Conservation (phyloP, 768 basidiomycete genomes). For the Russula earlei region DNA sequence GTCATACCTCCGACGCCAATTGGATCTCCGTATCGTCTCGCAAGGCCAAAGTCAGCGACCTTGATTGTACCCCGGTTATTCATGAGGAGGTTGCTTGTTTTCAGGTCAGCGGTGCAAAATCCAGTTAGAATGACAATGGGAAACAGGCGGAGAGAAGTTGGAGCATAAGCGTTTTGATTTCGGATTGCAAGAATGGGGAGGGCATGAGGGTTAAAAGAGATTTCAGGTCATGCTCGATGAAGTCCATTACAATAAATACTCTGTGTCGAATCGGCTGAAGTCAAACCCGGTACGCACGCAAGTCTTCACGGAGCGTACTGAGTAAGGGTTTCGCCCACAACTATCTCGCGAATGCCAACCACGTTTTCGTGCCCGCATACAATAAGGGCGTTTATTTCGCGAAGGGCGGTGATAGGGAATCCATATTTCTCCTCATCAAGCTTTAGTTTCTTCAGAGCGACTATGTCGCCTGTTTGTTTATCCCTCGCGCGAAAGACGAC, state of each 20-base stretch:
- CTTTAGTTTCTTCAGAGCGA: constrained; percentile 96
- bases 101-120: constrained; percentile 95
- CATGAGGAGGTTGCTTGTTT: constrained; percentile 97
- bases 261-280: constrained; percentile 33
- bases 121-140: constrained; percentile 93
- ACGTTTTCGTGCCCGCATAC: constrained; percentile 91
- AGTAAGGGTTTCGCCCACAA: constrained; percentile 96
- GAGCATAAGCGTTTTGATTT: constrained; percentile 93
- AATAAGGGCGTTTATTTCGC: constrained; percentile 97
- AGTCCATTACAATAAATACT: constrained; percentile 99
- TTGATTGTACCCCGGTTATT: constrained; percentile 98
- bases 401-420: constrained; percentile 92
- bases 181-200: constrained; percentile 90
- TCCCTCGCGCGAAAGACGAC: constrained; percentile 95
- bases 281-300: background rate
- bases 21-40: constrained; percentile 92
- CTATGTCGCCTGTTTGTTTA: constrained; percentile 90
- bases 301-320: constrained; percentile 58
- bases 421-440: constrained; percentile 98
- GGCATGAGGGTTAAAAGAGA: constrained; percentile 93
- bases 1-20: constrained; percentile 96
- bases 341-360: constrained; percentile 93
- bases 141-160: constrained; percentile 90
- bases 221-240: constrained; percentile 99
- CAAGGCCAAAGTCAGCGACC: constrained; percentile 96